Percentiles rank a stretch among this genome's conserved stretches.
Evolutionary conservation across 139 green algal genomes (phyloP).

Genomic region (Klebsormidium nitens): DNA sequence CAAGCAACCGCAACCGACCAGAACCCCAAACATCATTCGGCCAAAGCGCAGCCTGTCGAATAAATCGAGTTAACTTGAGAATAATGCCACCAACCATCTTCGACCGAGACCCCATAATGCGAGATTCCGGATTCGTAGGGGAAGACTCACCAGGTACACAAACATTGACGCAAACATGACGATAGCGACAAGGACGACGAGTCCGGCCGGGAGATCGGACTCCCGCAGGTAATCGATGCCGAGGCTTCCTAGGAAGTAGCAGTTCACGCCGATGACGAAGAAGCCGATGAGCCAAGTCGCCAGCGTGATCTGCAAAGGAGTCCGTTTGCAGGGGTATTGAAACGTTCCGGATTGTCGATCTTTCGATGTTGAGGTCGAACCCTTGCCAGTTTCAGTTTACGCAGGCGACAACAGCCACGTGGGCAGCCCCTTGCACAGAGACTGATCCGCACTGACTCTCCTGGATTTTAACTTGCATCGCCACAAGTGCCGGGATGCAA

Average conservation of each 20-base stretch:
- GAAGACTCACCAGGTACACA: conserved; percentile 9
- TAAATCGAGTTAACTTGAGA: too few species aligned
- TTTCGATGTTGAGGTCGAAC: too few species aligned
- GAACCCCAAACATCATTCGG: too few species aligned
- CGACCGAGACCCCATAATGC: too few species aligned
- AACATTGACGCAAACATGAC: background rate
- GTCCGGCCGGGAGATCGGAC: background rate
- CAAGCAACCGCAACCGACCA: too few species aligned
- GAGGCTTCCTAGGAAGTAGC: conserved; percentile 19
- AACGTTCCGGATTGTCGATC: background rate
- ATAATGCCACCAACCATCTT: too few species aligned
- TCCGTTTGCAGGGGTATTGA: background rate
- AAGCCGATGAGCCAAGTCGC: conserved; percentile 15
- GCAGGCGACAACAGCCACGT: background rate
- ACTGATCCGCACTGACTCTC: background rate
- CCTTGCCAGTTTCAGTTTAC: too few species aligned
- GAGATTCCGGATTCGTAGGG: too few species aligned
- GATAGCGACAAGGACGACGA: background rate
- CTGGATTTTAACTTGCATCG: background rate
- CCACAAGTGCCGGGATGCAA: too few species aligned
- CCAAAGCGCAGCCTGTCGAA: too few species aligned
- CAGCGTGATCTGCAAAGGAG: conserved; percentile 9
- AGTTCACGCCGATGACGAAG: conserved; percentile 25
- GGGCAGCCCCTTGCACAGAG: background rate
- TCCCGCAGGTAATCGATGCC: conserved; percentile 12